phyloP scores from a whole-genome alignment of 208 protist genomes.

The Wallacemonas collosoma region DNA sequence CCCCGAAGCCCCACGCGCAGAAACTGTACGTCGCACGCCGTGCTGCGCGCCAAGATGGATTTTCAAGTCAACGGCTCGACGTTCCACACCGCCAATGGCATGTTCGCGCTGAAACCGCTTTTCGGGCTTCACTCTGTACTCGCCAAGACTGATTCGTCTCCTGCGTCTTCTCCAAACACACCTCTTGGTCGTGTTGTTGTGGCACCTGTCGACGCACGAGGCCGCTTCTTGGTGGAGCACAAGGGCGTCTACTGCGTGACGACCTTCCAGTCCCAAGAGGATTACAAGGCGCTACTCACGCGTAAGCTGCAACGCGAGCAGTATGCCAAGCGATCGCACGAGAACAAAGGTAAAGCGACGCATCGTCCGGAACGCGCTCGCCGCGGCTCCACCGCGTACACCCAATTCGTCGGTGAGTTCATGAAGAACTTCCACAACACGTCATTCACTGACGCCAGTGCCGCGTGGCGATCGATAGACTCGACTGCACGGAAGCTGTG shows the following conservation, averaged over 20 bases:
- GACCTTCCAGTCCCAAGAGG: constrained; percentile 27
- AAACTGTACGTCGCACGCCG: too few relatives aligned
- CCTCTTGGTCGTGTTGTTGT: constrained; percentile 29
- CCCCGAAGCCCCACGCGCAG: neutral
- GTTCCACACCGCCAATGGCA: constrained; percentile 27
- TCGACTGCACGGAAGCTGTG: constrained; percentile 6
- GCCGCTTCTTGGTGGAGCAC: constrained; percentile 47
- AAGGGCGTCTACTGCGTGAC: constrained; percentile 35
- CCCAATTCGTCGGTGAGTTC: constrained; percentile 41
- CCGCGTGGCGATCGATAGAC: constrained; percentile 36
- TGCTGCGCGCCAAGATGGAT: constrained; percentile 17
- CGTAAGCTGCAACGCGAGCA: constrained; percentile 7
- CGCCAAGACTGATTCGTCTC: constrained; percentile 3
- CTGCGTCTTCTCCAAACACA: constrained; percentile 1
- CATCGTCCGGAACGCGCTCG: neutral
- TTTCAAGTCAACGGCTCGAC: constrained; percentile 49
- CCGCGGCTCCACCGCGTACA: constrained; percentile 25
- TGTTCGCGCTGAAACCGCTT: constrained; percentile 39
- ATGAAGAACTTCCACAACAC: constrained; percentile 33
- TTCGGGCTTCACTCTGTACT: constrained; percentile 48
- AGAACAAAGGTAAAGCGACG: neutral
- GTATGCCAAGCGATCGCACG: neutral
- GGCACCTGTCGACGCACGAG: constrained; percentile 48
- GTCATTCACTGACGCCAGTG: constrained; percentile 36
- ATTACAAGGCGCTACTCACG: constrained; percentile 17